Evolutionary conservation across 345 rosid species (phyloP).

Genomic region (Noccaea bulbosa): DNA sequence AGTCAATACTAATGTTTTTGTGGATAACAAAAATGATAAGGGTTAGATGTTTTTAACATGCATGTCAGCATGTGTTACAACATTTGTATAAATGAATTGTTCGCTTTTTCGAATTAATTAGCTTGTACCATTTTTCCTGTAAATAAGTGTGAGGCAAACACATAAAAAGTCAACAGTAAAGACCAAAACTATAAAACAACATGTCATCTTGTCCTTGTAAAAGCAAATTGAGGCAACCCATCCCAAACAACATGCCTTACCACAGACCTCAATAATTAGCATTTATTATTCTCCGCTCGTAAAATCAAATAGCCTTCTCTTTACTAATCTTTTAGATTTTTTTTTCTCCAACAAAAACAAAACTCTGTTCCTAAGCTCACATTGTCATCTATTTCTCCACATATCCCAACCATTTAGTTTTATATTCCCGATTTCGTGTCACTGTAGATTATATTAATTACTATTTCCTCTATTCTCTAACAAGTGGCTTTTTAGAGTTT

Average conservation of each 20-base stretch:
- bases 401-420: conserved; percentile 7
- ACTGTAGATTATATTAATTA: neutral
- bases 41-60: conserved; percentile 3
- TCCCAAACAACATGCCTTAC: conserved; percentile 30
- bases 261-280: conserved; percentile 42
- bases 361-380: conserved; percentile 6
- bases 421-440: neutral
- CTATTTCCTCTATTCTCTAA: no score
- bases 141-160: neutral
- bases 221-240: conserved; percentile 41
- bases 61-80: conserved; percentile 15
- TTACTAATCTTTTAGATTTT: neutral
- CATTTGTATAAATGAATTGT: conserved; percentile 16
- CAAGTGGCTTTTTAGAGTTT: no score
- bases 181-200: conserved; percentile 34
- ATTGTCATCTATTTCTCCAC: conserved; percentile 15
- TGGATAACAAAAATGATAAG: conserved; percentile 6
- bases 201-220: conserved; percentile 42
- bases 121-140: neutral
- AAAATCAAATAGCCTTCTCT: conserved; percentile 29
- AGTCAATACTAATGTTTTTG: neutral
- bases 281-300: conserved; percentile 37
- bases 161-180: conserved; percentile 42
- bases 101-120: neutral
- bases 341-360: conserved; percentile 1